Base-by-base conservation (phyloP, 2,329 filamentous ascomycete genomes). In the Cordyceps militaris region DNA sequence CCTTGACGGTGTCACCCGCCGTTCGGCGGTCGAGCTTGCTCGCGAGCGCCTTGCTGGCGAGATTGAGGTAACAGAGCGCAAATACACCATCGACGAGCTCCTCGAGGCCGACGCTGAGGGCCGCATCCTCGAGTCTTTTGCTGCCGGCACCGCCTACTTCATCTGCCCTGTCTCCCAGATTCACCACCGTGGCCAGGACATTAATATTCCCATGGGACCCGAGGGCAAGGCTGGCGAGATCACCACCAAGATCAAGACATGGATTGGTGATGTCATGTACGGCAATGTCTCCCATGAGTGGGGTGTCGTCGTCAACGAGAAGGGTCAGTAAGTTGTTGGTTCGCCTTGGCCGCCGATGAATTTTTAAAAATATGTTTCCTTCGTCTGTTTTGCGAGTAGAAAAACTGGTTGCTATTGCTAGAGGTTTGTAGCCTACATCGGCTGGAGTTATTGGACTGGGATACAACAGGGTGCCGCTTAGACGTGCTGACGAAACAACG, bases 1-100 rank as follows among this genome's bases (percentile, higher is more conserved):
- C 64, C 79, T 97, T 3, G 88, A 93, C 61, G 92, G 92, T 62
- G 86, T 97, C 11, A 97, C 91, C n/a, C 80, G 92, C 54, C 80
- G 88, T 56, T 92, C 88, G 65, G 84, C 92, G 21, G 71, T 96
- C 36, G 85, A 93, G 63, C 77, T 96, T 21, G 86, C 83, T 1
- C 78, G 82, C 24, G 78, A 85, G 70, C 78, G 86, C 8, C 73
- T 95, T 11, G 70, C 72, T 1, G 76, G 71, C 34, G 76, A 84
- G 62, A 56, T 86, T 2, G 87, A 92, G 64, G 79, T 96, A 40
- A 85, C 93, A 0, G 92, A 96, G 83, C 79, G 87, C 62, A 84
- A 85, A 63, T 94, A 93, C 73, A 91, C 84, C 23, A 96, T 97
- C 69, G 75, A 80, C 30, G 91, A 96, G 72, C 72, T 97, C 16